Evolutionary conservation across 306 rosid genomes (phyloP).

Genomic region (Pachyrhizus erosus): DNA sequence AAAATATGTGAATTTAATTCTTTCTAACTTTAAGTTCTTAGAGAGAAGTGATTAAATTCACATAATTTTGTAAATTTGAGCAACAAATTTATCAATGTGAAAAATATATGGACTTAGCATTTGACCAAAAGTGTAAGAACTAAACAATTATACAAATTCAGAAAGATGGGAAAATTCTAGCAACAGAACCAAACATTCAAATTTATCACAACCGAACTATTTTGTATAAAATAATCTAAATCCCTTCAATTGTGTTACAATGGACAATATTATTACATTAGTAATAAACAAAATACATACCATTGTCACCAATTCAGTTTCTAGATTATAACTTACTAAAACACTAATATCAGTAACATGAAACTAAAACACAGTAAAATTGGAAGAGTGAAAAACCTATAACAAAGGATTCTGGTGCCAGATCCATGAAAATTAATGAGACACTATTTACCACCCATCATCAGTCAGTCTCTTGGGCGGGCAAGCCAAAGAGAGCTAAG

Average conservation of each 20-base stretch:
- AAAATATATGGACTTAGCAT: no score
- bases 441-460: constrained; percentile 30
- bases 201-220: background rate
- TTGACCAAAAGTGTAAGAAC: no score
- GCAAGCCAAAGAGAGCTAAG: constrained; percentile 95
- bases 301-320: constrained; percentile 41
- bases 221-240: background rate
- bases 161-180: background rate
- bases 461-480: constrained; percentile 87
- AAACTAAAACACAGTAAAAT: constrained; percentile 36
- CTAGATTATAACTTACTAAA: constrained; percentile 36
- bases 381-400: constrained; percentile 27
- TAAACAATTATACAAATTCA: background rate
- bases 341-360: constrained; percentile 28
- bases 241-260: constrained; percentile 10
- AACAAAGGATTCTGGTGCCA: constrained; percentile 20
- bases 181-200: constrained; percentile 8
- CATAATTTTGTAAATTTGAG: no score
- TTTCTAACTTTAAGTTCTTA: no score
- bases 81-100: no score
- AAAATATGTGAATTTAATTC: no score
- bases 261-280: constrained; percentile 38
- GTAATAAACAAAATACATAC: constrained; percentile 41
- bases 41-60: no score
- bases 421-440: constrained; percentile 29